A percentile compares a stretch with the other conserved stretches of the same genome.
Evolutionary conservation across 306 rosid species (phyloP).

Genomic region (Begonia masoniana): DNA sequence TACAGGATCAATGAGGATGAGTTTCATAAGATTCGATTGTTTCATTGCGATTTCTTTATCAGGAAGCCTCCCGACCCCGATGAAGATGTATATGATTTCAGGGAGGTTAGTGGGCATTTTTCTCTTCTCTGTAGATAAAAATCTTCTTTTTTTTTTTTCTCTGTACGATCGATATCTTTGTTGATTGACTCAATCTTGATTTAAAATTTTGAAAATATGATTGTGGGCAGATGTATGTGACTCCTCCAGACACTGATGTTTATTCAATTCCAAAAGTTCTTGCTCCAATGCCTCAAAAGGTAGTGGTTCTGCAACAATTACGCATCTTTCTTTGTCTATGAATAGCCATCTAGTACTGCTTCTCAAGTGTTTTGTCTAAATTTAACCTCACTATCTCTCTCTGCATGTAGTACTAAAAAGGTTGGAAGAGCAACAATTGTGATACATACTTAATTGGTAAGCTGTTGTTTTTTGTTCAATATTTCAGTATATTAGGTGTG

Average conservation of each 20-base stretch:
- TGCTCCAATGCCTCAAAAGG: slow-evolving; percentile 95
- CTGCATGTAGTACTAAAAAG: too few relatives aligned
- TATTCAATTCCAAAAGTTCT: slow-evolving; percentile 80
- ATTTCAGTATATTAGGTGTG: slow-evolving; percentile 80
- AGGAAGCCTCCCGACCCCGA: slow-evolving; percentile 87
- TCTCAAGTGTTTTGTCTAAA: too few relatives aligned
- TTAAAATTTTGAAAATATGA: neutral
- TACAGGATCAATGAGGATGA: slow-evolving; percentile 81
- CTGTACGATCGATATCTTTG: neutral
- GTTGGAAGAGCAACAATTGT: too few relatives aligned
- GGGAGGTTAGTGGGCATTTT: slow-evolving; percentile 41
- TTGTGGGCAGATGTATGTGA: slow-evolving; percentile 66
- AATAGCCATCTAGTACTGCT: too few relatives aligned
- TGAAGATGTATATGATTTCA: slow-evolving; percentile 73
- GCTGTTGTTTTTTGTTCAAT: slow-evolving; percentile 6
- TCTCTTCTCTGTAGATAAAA: neutral
- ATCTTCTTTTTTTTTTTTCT: neutral
- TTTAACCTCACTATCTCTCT: too few relatives aligned
- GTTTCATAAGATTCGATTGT: slow-evolving; percentile 70
- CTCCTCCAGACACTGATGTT: slow-evolving; percentile 96
- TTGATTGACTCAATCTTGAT: neutral
- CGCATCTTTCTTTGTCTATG: too few relatives aligned
- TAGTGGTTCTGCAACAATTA: slow-evolving; percentile 2
- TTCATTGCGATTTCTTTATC: slow-evolving; percentile 77
- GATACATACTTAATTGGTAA: slow-evolving; percentile 1